Evolutionary conservation across 2,329 filamentous ascomycete genomes (phyloP), one percentile per base, ranked within the genome.

Genomic region (Thelonectria rubi): DNA sequence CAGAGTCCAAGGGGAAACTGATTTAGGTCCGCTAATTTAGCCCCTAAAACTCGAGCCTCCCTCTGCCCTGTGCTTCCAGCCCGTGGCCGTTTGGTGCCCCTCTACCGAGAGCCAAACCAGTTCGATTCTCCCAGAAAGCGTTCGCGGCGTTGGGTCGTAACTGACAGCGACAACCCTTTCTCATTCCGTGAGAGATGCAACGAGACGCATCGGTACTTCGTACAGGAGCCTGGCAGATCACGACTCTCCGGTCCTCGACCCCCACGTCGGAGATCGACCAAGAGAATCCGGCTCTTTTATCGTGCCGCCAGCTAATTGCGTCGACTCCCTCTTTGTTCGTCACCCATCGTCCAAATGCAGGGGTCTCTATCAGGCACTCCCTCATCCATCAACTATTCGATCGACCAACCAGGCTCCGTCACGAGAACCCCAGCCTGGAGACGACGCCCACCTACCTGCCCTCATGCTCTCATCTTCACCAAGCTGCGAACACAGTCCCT

Each of bases 11-110:
- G 32, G 40, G 51, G 18, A 37, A 55, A 57, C 42, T 45, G 34
- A 42, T n/a, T 42, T 43, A 45, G 42, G 53, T 42, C 48, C 47
- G 32, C 58, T 61, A 57, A 42, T 53, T 53, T 61, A 61, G 58
- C 58, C 53, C 53, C 58, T 61, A 34, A 24, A n/a, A 42, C 48
- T 49, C 53, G 42, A 56, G 58, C 53, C 58, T 47, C 18, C 3
- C 12, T 12, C 49, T 61, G 58, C 24, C 43, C 58, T 57, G 58
- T 61, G 58, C 58, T 49, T 14, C 24, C 15, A 26, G 45, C 50
- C 49, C 37, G 34, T 20, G 45, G 37, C 46, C 46, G 45, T 43
- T 24, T 56, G 34, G 46, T 46, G 58, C 37, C 40, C 48, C 48
- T 53, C 48, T 51, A 51, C 43, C 46, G 26, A 48, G 39, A 48